These are phyloP conservation scores for Noccaea bulbosa DNA, from an alignment of 345 rosid genomes.

Conservation along the genomic window DNA sequence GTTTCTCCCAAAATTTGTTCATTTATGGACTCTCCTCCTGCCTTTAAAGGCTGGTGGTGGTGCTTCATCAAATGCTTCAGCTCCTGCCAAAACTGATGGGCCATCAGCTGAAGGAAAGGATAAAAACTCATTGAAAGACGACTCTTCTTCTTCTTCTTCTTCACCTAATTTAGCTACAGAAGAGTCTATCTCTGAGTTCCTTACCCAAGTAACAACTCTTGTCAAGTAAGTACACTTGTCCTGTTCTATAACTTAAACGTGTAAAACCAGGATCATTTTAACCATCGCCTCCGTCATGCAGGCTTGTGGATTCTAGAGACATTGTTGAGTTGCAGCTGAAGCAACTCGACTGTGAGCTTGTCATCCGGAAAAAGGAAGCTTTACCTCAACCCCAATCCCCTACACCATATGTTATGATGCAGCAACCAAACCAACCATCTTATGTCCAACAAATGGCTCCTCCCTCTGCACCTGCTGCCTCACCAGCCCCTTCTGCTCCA, in stretches of 20 bases:
- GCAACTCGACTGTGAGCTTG: slow-evolving; percentile 79
- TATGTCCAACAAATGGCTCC: slow-evolving; percentile 45
- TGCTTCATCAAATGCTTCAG: slow-evolving; percentile 64
- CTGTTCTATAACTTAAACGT: background rate
- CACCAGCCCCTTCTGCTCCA: slow-evolving; percentile 48
- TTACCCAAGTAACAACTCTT: slow-evolving; percentile 75
- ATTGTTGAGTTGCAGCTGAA: slow-evolving; percentile 84
- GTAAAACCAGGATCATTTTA: background rate
- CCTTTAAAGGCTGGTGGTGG: slow-evolving; percentile 59
- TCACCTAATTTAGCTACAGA: slow-evolving; percentile 55
- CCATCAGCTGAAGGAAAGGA: slow-evolving; percentile 52
- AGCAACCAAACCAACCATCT: slow-evolving; percentile 52
- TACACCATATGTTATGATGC: slow-evolving; percentile 62
- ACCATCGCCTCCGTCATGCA: slow-evolving; percentile 40
- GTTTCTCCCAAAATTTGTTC: slow-evolving; percentile 45
- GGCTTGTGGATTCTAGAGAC: slow-evolving; percentile 93
- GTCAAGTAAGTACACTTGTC: slow-evolving; percentile 60
- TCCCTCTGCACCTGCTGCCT: slow-evolving; percentile 51
- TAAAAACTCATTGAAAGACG: slow-evolving; percentile 42
- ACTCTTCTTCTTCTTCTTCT: slow-evolving; percentile 45
- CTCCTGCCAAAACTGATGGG: slow-evolving; percentile 50
- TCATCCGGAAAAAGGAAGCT: slow-evolving; percentile 88
- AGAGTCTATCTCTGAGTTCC: slow-evolving; percentile 75
- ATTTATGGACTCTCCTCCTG: slow-evolving; percentile 61
- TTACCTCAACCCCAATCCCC: slow-evolving; percentile 64